Percentiles rank a stretch among this genome's conserved stretches.
These are phyloP conservation scores for Didymella pomorum DNA, from an alignment of 2,329 filamentous ascomycete species.

Conservation along the genomic window DNA sequence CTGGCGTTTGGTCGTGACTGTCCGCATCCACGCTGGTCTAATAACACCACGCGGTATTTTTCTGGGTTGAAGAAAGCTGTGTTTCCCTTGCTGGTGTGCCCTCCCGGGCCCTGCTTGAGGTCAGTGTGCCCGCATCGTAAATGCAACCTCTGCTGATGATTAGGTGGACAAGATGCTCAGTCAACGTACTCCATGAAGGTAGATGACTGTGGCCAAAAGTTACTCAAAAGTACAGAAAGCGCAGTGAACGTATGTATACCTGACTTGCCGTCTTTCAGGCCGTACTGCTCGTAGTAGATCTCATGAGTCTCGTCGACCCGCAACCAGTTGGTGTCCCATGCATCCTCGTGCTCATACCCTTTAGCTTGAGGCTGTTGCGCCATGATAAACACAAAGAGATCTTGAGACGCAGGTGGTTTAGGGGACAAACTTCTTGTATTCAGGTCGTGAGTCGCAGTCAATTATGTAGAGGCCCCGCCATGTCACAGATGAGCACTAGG, in stretches of 20 bases:
- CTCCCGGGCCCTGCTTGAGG: background rate
- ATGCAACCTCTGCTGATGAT: background rate
- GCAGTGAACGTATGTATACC: slow-evolving; percentile 29
- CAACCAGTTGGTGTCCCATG: slow-evolving; percentile 47
- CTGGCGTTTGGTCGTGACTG: slow-evolving; percentile 54
- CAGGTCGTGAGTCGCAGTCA: slow-evolving; percentile 5
- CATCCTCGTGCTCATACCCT: slow-evolving; percentile 45
- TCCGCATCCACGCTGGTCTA: slow-evolving; percentile 59
- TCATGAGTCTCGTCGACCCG: slow-evolving; percentile 47
- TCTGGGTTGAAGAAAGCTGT: slow-evolving; percentile 56
- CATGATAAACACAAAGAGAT: slow-evolving; percentile 13
- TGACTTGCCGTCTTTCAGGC: slow-evolving; percentile 50
- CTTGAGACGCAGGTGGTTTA: background rate
- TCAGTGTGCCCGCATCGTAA: background rate
- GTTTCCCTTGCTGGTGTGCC: slow-evolving; percentile 33
- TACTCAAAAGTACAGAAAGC: background rate
- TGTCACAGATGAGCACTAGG: slow-evolving; percentile 5
- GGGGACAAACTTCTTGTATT: slow-evolving; percentile 9
- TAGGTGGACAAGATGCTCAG: background rate
- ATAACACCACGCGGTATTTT: slow-evolving; percentile 56
- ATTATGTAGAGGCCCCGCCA: slow-evolving; percentile 7
- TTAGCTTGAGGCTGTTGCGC: slow-evolving; percentile 21
- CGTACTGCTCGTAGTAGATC: slow-evolving; percentile 53
- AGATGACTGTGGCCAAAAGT: slow-evolving; percentile 42
- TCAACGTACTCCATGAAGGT: slow-evolving; percentile 57